These are phyloP conservation scores for Penicillium digitatum DNA, from an alignment of 2,329 filamentous ascomycete genomes.

Conservation along the genomic window DNA sequence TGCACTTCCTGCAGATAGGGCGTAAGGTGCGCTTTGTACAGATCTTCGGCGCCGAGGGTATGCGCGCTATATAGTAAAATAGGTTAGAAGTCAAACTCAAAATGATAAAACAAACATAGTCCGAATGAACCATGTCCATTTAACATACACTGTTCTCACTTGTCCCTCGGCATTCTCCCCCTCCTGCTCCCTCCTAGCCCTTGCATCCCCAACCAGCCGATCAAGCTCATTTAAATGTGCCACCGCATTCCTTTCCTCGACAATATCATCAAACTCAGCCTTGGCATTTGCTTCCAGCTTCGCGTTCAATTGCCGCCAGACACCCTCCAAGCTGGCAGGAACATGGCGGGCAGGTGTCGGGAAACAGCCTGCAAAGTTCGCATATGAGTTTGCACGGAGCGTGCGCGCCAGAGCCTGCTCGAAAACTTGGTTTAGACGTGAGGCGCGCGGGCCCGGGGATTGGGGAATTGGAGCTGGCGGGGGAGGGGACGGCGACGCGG, in stretches of 20 bases:
- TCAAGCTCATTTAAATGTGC: constrained; percentile 59
- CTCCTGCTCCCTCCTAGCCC: constrained; percentile 46
- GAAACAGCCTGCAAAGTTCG: constrained; percentile 61
- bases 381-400: constrained; percentile 57
- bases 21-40: constrained; percentile 57
- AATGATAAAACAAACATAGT: background rate
- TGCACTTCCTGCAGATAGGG: constrained; percentile 54
- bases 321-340: constrained; percentile 52
- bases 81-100: background rate
- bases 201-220: constrained; percentile 56
- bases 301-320: constrained; percentile 57
- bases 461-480: constrained; percentile 52
- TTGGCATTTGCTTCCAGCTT: constrained; percentile 56
- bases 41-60: constrained; percentile 53
- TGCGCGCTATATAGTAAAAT: constrained; percentile 48
- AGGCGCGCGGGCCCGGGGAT: constrained; percentile 57
- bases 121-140: background rate
- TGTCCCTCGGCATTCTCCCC: constrained; percentile 30
- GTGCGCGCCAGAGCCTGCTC: constrained; percentile 56
- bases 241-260: constrained; percentile 55
- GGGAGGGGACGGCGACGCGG: constrained; percentile 49
- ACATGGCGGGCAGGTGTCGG: constrained; percentile 58
- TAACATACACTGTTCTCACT: constrained; percentile 46
- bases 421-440: constrained; percentile 58
- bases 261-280: constrained; percentile 59